A percentile compares a stretch with the other conserved stretches of the same genome.
These are phyloP conservation scores for Eucalyptus shirleyi DNA, from an alignment of 345 rosid genomes.

Conservation along the genomic window DNA sequence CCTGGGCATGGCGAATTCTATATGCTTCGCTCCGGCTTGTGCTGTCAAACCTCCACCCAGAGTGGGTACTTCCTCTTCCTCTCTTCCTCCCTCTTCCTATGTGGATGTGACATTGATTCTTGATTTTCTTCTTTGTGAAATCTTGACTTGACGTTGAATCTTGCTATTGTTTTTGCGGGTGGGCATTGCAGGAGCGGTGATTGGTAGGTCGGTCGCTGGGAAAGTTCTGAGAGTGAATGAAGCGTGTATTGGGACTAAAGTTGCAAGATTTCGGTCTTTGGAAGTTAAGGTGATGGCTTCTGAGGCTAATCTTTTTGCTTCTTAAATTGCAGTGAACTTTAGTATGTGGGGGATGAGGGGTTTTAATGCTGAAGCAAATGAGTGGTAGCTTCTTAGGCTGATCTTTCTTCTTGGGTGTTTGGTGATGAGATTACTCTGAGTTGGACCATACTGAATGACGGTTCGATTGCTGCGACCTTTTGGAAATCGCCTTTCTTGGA, in stretches of 20 bases:
- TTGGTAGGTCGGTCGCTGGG: constrained; percentile 25
- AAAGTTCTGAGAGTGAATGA: constrained; percentile 21
- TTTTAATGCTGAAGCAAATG: background rate
- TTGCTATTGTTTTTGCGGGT: background rate
- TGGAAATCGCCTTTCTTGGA: background rate
- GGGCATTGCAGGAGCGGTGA: constrained; percentile 7
- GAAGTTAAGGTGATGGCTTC: constrained; percentile 47
- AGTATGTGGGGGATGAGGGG: background rate
- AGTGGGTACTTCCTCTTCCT: constrained; percentile 17
- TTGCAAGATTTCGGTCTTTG: constrained; percentile 35
- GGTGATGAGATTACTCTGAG: background rate
- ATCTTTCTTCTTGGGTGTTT: background rate
- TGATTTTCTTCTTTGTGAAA: background rate
- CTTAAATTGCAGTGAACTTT: background rate
- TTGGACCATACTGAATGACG: background rate
- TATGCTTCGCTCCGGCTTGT: constrained; percentile 17
- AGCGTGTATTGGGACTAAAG: constrained; percentile 22
- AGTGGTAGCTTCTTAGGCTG: background rate
- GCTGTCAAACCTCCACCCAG: constrained; percentile 13
- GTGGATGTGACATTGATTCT: background rate
- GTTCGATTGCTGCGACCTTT: background rate
- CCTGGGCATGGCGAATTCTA: constrained; percentile 21
- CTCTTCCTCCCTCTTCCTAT: background rate
- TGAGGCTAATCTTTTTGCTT: background rate
- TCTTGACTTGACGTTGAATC: background rate